Conservation (phyloP, 2,329 filamentous ascomycete genomes). For the Pseudogymnoascus verrucosus region DNA sequence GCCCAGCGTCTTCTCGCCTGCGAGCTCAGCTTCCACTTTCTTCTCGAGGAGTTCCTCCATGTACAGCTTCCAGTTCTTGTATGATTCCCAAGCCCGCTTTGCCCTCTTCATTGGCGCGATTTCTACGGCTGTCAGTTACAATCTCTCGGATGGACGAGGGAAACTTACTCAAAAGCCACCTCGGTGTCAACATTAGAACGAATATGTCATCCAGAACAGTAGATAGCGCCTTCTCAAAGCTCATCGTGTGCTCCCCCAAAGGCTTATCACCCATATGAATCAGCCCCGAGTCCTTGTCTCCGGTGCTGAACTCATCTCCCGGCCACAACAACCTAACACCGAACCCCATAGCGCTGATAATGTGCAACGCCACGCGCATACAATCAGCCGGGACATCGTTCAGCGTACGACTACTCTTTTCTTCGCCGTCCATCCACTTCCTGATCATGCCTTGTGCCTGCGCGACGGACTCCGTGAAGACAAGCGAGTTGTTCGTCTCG, state of each 20-base stretch:
- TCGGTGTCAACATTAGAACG: slow-evolving; percentile 43
- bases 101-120: slow-evolving; percentile 37
- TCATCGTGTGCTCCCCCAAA: slow-evolving; percentile 41
- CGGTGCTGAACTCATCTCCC: slow-evolving; percentile 44
- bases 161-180: slow-evolving; percentile 39
- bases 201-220: slow-evolving; percentile 46
- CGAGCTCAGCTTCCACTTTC: slow-evolving; percentile 39
- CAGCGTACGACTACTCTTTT: slow-evolving; percentile 40
- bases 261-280: slow-evolving; percentile 23
- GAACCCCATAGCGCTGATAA: slow-evolving; percentile 65
- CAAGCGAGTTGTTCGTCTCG: slow-evolving; percentile 63
- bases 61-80: slow-evolving; percentile 50
- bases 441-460: slow-evolving; percentile 56
- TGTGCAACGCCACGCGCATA: slow-evolving; percentile 52
- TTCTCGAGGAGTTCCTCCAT: slow-evolving; percentile 50
- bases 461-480: slow-evolving; percentile 54
- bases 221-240: slow-evolving; percentile 46
- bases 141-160: background rate
- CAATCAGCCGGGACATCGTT: slow-evolving; percentile 53
- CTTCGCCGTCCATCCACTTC: slow-evolving; percentile 44
- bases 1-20: slow-evolving; percentile 31
- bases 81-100: slow-evolving; percentile 38
- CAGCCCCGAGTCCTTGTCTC: slow-evolving; percentile 32
- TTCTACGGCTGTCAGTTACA: slow-evolving; percentile 19
- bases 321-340: slow-evolving; percentile 55